phyloP scores from a whole-genome alignment of 2,329 filamentous ascomycete species.

The Stagonosporopsis rhizophila region DNA sequence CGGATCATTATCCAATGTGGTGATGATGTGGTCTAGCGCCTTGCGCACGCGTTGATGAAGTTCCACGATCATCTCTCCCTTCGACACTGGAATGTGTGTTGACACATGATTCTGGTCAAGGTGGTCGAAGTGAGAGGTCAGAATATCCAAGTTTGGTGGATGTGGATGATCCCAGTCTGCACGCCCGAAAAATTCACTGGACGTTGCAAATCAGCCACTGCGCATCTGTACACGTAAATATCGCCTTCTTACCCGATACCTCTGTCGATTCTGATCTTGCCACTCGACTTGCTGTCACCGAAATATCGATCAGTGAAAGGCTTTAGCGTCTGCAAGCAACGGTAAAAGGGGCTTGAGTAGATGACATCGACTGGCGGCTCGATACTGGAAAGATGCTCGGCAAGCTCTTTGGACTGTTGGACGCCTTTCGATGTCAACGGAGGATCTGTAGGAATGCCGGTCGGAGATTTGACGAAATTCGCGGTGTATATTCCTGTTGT shows the following conservation, averaged over 20 bases:
- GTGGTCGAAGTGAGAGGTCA: constrained; percentile 72
- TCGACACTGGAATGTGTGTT: constrained; percentile 70
- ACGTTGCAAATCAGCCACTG: constrained; percentile 51
- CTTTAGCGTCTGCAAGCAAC: constrained; percentile 50
- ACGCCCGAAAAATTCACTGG: constrained; percentile 90
- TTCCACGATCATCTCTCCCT: constrained; percentile 79
- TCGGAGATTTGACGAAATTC: constrained; percentile 72
- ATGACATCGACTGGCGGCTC: constrained; percentile 75
- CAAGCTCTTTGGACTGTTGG: constrained; percentile 81
- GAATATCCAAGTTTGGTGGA: constrained; percentile 68
- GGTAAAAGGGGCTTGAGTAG: constrained; percentile 64
- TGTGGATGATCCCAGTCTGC: constrained; percentile 85
- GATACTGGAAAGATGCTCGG: constrained; percentile 65
- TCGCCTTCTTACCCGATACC: constrained; percentile 56
- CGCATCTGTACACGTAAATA: constrained; percentile 23
- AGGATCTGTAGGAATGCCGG: constrained; percentile 86
- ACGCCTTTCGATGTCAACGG: constrained; percentile 87
- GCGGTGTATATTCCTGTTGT: constrained; percentile 79
- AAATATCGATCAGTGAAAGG: constrained; percentile 48
- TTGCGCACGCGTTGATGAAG: constrained; percentile 81
- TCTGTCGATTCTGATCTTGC: constrained; percentile 59
- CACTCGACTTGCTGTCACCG: constrained; percentile 37
- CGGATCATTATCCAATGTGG: constrained; percentile 70
- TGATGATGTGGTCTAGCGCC: constrained; percentile 73
- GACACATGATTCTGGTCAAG: constrained; percentile 66